These are phyloP conservation scores for Ganoderma multipileum DNA, from an alignment of 1,284 basidiomycete species.

Conservation along the genomic window DNA sequence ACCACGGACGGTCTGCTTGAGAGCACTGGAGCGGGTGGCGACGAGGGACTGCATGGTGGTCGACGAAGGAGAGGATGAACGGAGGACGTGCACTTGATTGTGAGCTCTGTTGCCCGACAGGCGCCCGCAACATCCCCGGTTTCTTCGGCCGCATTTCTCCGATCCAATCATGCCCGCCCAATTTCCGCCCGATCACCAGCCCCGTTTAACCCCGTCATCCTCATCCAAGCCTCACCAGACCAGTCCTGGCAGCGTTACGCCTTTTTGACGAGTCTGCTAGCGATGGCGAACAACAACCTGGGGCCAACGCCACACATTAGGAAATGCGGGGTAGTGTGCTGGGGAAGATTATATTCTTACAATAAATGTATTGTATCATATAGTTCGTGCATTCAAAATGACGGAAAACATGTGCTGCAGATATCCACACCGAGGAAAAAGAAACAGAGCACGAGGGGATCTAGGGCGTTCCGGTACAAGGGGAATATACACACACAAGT, in stretches of 20 bases:
- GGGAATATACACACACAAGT: constrained; percentile 15
- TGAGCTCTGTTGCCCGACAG: constrained; percentile 20
- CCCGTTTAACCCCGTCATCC: constrained; percentile 5
- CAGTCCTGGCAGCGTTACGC: not conserved
- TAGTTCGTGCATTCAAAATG: constrained; percentile 17
- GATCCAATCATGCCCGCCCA: constrained; percentile 33
- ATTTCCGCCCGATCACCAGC: constrained; percentile 21
- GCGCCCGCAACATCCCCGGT: constrained; percentile 27
- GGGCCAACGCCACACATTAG: not conserved
- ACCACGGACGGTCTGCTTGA: constrained; percentile 34
- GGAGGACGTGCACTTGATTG: constrained; percentile 30
- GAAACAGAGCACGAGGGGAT: constrained; percentile 26
- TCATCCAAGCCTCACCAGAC: not conserved
- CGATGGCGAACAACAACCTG: not conserved
- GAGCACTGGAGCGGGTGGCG: constrained; percentile 25
- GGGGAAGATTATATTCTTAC: constrained; percentile 27
- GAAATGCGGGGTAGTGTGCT: not conserved
- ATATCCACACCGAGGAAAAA: constrained; percentile 18
- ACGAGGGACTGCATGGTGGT: constrained; percentile 40
- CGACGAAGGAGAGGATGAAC: constrained; percentile 23
- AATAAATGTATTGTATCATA: constrained; percentile 25
- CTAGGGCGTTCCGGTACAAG: constrained; percentile 26
- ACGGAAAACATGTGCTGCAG: constrained; percentile 21
- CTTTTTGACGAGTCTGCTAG: not conserved
- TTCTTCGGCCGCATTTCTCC: constrained; percentile 33